Evolutionary conservation across 805 yeast species (phyloP), one percentile per base, ranked within the genome.

Genomic region (Ogataea degrootiae): DNA sequence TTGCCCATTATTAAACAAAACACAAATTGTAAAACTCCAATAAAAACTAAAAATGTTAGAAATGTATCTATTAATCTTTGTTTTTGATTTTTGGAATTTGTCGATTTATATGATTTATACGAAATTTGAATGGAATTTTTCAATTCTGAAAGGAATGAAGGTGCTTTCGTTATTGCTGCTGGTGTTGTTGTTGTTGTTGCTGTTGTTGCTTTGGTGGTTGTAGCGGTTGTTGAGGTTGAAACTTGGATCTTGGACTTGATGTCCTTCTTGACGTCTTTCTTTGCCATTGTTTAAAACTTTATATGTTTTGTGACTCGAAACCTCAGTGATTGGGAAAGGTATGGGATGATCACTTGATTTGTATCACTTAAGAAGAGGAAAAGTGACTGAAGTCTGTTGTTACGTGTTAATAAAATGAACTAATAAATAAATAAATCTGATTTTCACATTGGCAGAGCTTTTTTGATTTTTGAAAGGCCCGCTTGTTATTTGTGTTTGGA

Each of bases 1-100:
- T 80, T 88, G 35, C 97, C 96, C 41, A 90, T 80, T 14, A 89
- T 51, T 38, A 83, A 56, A 55, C 87, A 86, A 66, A 90, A 92
- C 4, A 74, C 69, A 62, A 90, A 89, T 68, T 94, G 98, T 29
- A 87, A 66, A 1, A 77, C 69, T 1, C 96, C 99, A 50, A 88
- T 71, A 0, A 72, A 67, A 16, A 92, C 91, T 49, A 92, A 68
- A 55, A 87, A 90, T 23, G 66, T 78, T 60, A 92, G 74, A 61
- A 91, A 94, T 14, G 75, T 56, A 65, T 94, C 98, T 55, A 92
- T 85, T 44, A 89, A 72, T 65, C 80, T 76, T 48, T 83, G 66
- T 48, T 80, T 70, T 35, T 66, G 69, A 55, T 73, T 54, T 8
- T 44, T 48, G 9, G 50, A 62, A 5, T 67, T 49, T 19, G 66